A percentile compares a stretch with the other conserved stretches of the same genome.
These are phyloP conservation scores for Parastagonospora avenae DNA, from an alignment of 2,329 filamentous ascomycete genomes.

Conservation along the genomic window DNA sequence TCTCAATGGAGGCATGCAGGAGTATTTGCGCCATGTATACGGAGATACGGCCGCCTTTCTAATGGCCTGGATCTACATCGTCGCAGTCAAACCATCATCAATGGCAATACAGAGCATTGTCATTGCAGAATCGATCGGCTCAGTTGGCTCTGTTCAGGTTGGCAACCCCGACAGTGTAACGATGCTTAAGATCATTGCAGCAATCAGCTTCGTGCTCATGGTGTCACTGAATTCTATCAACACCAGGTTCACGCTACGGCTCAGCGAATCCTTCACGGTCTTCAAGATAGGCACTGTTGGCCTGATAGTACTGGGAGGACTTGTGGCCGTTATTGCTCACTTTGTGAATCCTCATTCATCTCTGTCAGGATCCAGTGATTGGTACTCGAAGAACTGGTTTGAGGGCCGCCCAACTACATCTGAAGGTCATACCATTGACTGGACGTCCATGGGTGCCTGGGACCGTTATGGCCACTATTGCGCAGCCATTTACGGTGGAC, in stretches of 20 bases:
- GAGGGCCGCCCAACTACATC: slow-evolving; percentile 56
- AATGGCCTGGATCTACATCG: slow-evolving; percentile 69
- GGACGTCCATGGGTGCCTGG: slow-evolving; percentile 56
- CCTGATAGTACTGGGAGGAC: slow-evolving; percentile 38
- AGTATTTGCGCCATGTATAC: slow-evolving; percentile 65
- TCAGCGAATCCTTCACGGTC: slow-evolving; percentile 50
- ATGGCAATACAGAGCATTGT: slow-evolving; percentile 69
- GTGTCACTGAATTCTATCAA: slow-evolving; percentile 53
- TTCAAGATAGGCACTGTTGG: slow-evolving; percentile 44
- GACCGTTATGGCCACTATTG: slow-evolving; percentile 65
- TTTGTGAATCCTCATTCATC: slow-evolving; percentile 32
- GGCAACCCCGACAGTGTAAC: slow-evolving; percentile 16
- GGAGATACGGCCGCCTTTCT: slow-evolving; percentile 67
- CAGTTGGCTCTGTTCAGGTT: slow-evolving; percentile 50
- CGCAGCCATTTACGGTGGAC: slow-evolving; percentile 64
- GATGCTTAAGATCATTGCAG: slow-evolving; percentile 46
- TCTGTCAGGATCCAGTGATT: slow-evolving; percentile 39
- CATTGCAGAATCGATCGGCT: slow-evolving; percentile 57
- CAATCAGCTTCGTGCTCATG: slow-evolving; percentile 46
- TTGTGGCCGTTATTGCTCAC: slow-evolving; percentile 39
- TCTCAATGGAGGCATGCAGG: slow-evolving; percentile 67
- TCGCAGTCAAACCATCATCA: slow-evolving; percentile 68
- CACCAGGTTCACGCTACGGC: slow-evolving; percentile 47
- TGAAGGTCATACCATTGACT: slow-evolving; percentile 46
- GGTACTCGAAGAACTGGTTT: slow-evolving; percentile 61